Evolutionary conservation across 2,329 filamentous ascomycete species (phyloP), one percentile per base, ranked within the genome.

Genomic region (Diaporthe ampelina): DNA sequence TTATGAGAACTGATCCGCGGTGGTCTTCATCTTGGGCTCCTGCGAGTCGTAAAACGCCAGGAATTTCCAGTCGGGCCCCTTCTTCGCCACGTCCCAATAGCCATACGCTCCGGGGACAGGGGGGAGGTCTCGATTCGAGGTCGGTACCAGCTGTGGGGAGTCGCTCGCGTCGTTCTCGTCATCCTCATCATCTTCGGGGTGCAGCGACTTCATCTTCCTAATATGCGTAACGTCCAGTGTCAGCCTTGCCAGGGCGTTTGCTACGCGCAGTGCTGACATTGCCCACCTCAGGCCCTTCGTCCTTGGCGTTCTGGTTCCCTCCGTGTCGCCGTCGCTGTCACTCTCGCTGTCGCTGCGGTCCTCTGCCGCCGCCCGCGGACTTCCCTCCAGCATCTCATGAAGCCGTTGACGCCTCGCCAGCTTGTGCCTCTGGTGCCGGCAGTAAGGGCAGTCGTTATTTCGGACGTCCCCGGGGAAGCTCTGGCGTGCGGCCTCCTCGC

Each of bases 401-500:
- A 90, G 88, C 79, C 89, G 88, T 75, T 92, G 90, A 58, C 89
- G 87, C 78, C 88, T 89, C 81, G 91, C 90, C 73, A 91, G 91
- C 84, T 94, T 95, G 81, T 92, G 90, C 77, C 94, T 90, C 80
- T 94, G 93, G 84, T 93, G 95, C 83, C 69, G 74, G 73, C 75
- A 76, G 59, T 68, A 76, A 17, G 29, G 21, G 70, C 75, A 76
- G 57, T 73, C 67, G 67, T 40, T 50, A 21, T 69, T 26, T 10
- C 67, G 70, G n/a, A 63, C 40, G 5, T 75, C 73, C 19, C 67
- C 70, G 26, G 71, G 70, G 40, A 75, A 76, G 35, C 67, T 68
- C 63, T 40, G 61, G 43, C 58, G 43, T 19, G 75, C 73, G 29
- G 73, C 68, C 29, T 76, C 74, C n/a, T 72, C 45, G 56, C 68